A percentile compares a stretch with the other conserved stretches of the same genome.
These are phyloP conservation scores for Trametes pubescens DNA, from an alignment of 1,284 basidiomycete genomes.

Conservation along the genomic window DNA sequence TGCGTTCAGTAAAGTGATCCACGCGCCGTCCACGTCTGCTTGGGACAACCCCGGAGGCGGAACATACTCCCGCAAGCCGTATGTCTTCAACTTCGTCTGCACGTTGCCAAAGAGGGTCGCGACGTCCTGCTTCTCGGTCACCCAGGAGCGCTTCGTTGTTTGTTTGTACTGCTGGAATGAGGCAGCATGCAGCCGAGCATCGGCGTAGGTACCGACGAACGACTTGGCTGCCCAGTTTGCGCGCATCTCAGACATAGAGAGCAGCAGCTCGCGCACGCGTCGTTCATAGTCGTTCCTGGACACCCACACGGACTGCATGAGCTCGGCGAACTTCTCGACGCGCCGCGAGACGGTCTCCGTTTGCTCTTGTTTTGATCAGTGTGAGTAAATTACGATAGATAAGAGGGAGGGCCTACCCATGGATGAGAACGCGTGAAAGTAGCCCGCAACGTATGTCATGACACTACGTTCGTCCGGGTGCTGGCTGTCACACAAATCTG, in stretches of 20 bases:
- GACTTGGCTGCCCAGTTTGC: slow-evolving; percentile 67
- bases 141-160: slow-evolving; percentile 87
- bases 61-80: slow-evolving; percentile 84
- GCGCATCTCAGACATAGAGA: slow-evolving; percentile 69
- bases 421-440: slow-evolving; percentile 97
- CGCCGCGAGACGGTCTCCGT: slow-evolving; percentile 93
- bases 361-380: slow-evolving; percentile 68
- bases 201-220: slow-evolving; percentile 80
- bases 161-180: slow-evolving; percentile 87
- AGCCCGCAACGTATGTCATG: slow-evolving; percentile 96
- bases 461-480: slow-evolving; percentile 95
- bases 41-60: slow-evolving; percentile 79
- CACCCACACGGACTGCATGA: slow-evolving; percentile 90
- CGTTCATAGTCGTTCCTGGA: slow-evolving; percentile 94
- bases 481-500: slow-evolving; percentile 91
- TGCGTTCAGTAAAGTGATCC: slow-evolving; percentile 76
- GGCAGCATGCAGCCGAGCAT: slow-evolving; percentile 81
- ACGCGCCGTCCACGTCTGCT: slow-evolving; percentile 82
- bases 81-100: slow-evolving; percentile 94
- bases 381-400: neutral
- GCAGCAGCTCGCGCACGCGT: slow-evolving; percentile 81
- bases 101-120: slow-evolving; percentile 92
- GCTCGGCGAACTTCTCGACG: slow-evolving; percentile 95
- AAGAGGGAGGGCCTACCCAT: slow-evolving; percentile 71
- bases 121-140: slow-evolving; percentile 90